A percentile compares a stretch with the other conserved stretches of the same genome.
Evolutionary conservation across 495 filamentous ascomycete genomes (phyloP).

Genomic region (Polyplosphaeria fusca): DNA sequence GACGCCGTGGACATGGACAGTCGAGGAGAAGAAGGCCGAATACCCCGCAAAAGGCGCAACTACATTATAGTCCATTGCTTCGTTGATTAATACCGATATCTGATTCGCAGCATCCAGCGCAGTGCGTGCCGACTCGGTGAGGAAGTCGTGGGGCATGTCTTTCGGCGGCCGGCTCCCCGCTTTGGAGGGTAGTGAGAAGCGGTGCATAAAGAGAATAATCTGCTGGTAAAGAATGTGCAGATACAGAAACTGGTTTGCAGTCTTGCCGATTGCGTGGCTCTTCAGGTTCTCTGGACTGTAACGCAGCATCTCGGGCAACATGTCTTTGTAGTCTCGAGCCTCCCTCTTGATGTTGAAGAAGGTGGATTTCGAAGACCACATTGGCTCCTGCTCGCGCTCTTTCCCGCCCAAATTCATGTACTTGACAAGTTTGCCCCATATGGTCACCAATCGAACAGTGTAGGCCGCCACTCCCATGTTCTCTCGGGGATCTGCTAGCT

Average conservation of each 20-base stretch:
- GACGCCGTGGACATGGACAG: constrained; percentile 86
- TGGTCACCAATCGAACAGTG: constrained; percentile 77
- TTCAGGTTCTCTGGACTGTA: constrained; percentile 83
- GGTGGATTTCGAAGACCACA: constrained; percentile 78
- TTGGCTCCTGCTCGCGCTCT: constrained; percentile 61
- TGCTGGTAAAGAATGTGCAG: constrained; percentile 87
- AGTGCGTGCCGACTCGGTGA: constrained; percentile 68
- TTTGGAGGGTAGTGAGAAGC: constrained; percentile 75
- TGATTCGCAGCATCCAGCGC: constrained; percentile 86
- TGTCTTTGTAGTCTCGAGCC: constrained; percentile 64
- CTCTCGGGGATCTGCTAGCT: constrained; percentile 64
- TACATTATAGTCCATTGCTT: constrained; percentile 73
- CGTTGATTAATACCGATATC: constrained; percentile 79
- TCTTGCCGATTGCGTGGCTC: constrained; percentile 74
- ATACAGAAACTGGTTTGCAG: constrained; percentile 92
- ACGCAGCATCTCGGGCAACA: constrained; percentile 64
- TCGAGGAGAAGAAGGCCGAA: constrained; percentile 87
- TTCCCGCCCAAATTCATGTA: constrained; percentile 91
- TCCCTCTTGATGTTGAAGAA: constrained; percentile 69
- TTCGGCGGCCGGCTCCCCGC: constrained; percentile 63
- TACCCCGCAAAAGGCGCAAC: constrained; percentile 92
- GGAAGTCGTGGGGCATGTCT: constrained; percentile 76
- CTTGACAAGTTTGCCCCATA: constrained; percentile 87
- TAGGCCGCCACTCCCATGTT: constrained; percentile 96
- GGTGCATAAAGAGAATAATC: constrained; percentile 83